A percentile compares a stretch with the other conserved stretches of the same genome.
phyloP scores from a whole-genome alignment of 23 red algal species.

The Gracilaria domingensis region DNA sequence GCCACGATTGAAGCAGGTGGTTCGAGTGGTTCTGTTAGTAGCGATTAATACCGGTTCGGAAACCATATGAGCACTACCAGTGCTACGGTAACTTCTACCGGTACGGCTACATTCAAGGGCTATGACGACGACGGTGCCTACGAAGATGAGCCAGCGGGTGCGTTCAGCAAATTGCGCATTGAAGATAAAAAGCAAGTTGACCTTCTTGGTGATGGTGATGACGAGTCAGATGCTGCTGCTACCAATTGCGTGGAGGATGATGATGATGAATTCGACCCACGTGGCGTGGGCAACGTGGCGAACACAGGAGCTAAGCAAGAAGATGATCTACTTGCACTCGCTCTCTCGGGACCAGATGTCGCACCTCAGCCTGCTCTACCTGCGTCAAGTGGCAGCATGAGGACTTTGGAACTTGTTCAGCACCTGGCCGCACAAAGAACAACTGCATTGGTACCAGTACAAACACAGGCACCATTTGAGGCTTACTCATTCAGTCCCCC shows the following conservation, averaged over 20 bases:
- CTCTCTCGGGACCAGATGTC: slow-evolving; percentile 13
- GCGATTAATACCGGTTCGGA: no score
- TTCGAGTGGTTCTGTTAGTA: no score
- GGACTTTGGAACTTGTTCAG: slow-evolving; percentile 20
- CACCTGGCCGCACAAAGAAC: slow-evolving; percentile 49
- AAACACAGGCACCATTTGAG: background rate
- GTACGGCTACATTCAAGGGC: slow-evolving; percentile 38
- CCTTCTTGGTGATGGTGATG: slow-evolving; percentile 76
- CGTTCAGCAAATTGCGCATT: slow-evolving; percentile 34
- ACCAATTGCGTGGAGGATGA: no score
- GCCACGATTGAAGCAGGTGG: no score
- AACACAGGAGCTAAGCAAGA: background rate
- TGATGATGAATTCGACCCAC: no score
- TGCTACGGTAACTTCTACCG: slow-evolving; percentile 7
- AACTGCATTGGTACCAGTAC: no score
- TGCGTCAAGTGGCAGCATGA: slow-evolving; percentile 8
- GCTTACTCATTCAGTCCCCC: background rate
- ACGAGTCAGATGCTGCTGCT: slow-evolving; percentile 72
- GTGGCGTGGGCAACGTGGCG: slow-evolving; percentile 18
- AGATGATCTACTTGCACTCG: slow-evolving; percentile 29
- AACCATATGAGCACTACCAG: background rate
- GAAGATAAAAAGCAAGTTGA: slow-evolving; percentile 39
- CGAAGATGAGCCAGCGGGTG: slow-evolving; percentile 62
- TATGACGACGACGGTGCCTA: slow-evolving; percentile 69
- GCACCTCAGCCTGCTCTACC: slow-evolving; percentile 11